phyloP scores from a whole-genome alignment of 352 stramenopile genomes.

The Aphanomyces euteiches region DNA sequence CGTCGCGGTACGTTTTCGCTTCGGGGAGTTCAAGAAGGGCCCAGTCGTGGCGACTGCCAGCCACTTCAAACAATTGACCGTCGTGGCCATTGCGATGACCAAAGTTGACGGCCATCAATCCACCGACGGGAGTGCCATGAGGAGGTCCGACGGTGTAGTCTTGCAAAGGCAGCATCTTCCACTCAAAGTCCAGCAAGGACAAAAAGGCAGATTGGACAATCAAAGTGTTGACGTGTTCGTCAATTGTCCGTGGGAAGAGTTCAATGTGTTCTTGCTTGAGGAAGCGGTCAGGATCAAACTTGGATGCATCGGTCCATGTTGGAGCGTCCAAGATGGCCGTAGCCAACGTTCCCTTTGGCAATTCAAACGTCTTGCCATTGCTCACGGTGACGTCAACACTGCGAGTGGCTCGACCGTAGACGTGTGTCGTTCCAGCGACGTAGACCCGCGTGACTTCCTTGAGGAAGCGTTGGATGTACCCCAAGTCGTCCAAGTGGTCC shows the following conservation, averaged over 20 bases:
- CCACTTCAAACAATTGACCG: background rate
- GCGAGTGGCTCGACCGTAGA: background rate
- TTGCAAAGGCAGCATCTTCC: slow-evolving; percentile 24
- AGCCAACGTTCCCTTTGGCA: slow-evolving; percentile 5
- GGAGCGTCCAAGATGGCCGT: slow-evolving; percentile 18
- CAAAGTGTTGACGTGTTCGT: background rate
- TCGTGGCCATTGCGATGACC: background rate
- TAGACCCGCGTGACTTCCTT: slow-evolving; percentile 22
- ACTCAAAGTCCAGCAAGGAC: slow-evolving; percentile 21
- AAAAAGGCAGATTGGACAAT: slow-evolving; percentile 10
- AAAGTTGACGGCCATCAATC: slow-evolving; percentile 22
- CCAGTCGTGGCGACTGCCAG: slow-evolving; percentile 11
- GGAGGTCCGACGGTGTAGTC: background rate
- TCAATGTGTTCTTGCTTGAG: background rate
- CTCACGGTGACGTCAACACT: slow-evolving; percentile 1
- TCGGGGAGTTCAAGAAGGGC: background rate
- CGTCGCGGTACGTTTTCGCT: background rate
- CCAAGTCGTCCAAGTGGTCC: slow-evolving; percentile 13
- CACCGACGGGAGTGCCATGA: background rate
- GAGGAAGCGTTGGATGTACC: slow-evolving; percentile 20
- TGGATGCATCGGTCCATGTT: slow-evolving; percentile 2
- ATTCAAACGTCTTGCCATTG: slow-evolving; percentile 5
- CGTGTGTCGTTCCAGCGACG: slow-evolving; percentile 18
- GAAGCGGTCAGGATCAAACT: slow-evolving; percentile 22
- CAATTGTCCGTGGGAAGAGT: background rate